phyloP scores from a whole-genome alignment of 371 early-diverging fungal genomes.

The Haplosporangium sp. region DNA sequence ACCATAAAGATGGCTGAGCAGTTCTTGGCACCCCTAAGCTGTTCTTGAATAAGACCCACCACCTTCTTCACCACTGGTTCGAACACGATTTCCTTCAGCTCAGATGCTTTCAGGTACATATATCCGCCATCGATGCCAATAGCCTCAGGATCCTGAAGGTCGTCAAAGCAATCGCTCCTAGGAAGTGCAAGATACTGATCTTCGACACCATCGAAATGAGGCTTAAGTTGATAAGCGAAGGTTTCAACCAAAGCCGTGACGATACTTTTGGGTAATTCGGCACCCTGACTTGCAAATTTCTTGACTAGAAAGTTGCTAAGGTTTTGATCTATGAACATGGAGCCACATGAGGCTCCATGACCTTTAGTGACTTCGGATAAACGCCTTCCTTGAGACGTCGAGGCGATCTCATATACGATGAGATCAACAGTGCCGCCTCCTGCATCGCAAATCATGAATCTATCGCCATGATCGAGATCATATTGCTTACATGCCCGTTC shows the following conservation, averaged over 20 bases:
- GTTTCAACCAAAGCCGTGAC: conserved; percentile 63
- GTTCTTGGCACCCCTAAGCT: conserved; percentile 37
- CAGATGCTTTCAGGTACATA: conserved; percentile 17
- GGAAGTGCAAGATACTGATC: conserved; percentile 62
- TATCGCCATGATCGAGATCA: conserved; percentile 39
- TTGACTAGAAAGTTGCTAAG: conserved; percentile 57
- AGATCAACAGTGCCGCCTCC: background rate
- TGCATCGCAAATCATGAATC: background rate
- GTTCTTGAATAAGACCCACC: conserved; percentile 57
- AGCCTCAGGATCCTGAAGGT: conserved; percentile 48
- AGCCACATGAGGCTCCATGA: conserved; percentile 56
- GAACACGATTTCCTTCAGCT: conserved; percentile 51
- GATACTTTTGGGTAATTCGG: conserved; percentile 58
- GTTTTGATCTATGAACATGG: conserved; percentile 65
- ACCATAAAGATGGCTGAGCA: conserved; percentile 61
- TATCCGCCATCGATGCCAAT: conserved; percentile 30
- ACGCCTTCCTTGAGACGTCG: background rate
- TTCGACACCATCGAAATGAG: conserved; percentile 62
- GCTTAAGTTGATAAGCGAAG: conserved; percentile 63
- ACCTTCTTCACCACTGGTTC: conserved; percentile 65
- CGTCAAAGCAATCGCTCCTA: conserved; percentile 50
- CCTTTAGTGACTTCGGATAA: conserved; percentile 3
- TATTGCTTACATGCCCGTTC: conserved; percentile 62
- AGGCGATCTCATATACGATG: background rate
- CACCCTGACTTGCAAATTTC: background rate